These are phyloP conservation scores for Rehmannia glutinosa DNA, from an alignment of 257 asterid species.

Conservation along the genomic window DNA sequence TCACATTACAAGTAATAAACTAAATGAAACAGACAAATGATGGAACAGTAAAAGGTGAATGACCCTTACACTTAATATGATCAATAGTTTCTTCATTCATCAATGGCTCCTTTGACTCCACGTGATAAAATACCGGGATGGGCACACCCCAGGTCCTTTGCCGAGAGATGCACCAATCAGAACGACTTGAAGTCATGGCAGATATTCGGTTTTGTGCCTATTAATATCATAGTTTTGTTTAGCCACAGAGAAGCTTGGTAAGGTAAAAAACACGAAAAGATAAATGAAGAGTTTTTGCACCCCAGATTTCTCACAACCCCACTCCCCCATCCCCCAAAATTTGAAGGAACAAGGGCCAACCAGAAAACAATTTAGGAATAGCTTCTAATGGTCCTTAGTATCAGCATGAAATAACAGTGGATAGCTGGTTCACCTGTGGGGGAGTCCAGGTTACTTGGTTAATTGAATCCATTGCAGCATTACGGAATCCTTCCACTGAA, in stretches of 20 bases:
- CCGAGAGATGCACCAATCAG: conserved; percentile 98
- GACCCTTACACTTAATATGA: conserved; percentile 74
- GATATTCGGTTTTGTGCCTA: conserved; percentile 91
- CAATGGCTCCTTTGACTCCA: conserved; percentile 81
- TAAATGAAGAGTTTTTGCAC: too few species aligned
- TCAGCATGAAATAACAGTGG: conserved; percentile 2
- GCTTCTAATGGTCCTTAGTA: not conserved
- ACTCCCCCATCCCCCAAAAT: too few species aligned
- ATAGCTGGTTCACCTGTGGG: conserved; percentile 56
- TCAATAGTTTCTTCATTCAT: conserved; percentile 81
- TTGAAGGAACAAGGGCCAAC: too few species aligned
- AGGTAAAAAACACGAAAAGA: not conserved
- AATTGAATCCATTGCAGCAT: conserved; percentile 86
- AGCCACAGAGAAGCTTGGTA: not conserved
- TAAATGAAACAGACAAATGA: not conserved
- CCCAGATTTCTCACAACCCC: too few species aligned
- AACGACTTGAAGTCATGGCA: conserved; percentile 91
- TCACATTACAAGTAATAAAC: not conserved
- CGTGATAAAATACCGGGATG: conserved; percentile 91
- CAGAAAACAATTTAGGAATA: not conserved
- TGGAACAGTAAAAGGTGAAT: conserved; percentile 4
- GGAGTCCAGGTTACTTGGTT: conserved; percentile 83
- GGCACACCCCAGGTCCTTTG: conserved; percentile 99
- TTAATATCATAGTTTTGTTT: conserved; percentile 13
- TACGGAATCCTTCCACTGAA: conserved; percentile 93